Base-by-base conservation (phyloP, 108 stramenopile species). In the Cyclostephanos tholiformis region DNA sequence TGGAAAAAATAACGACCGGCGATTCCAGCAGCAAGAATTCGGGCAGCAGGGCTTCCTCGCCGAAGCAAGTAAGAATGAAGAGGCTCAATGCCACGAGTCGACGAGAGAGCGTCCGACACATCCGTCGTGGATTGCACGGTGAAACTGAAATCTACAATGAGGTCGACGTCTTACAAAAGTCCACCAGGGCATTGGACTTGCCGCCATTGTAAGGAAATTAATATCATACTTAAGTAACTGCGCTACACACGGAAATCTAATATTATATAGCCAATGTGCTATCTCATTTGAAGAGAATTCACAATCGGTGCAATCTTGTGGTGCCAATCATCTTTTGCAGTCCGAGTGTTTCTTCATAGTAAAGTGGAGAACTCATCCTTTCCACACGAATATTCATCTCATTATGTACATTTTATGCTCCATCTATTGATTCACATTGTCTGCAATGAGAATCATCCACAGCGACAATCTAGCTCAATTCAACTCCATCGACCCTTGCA, bases 131-230 rank as follows among this genome's bases (percentile, higher is more conserved):
- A 3, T 58, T 20, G 1, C 36, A 49, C 11, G 79, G 79, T 1
- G 72, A 61, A 35, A 57, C 61, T 13, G 65, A 70, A 49, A 36
- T 74, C 17, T 74, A 70, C 46, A 36, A 43, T 2, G 52, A 38
- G 29, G n/a, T 48, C 19, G 50, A 69, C 36, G 66, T 38, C 2
- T 43, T 11, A 23, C 72, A 60, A n/a, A 61, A 60, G 38, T 80
- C 79, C 11, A 80, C 79, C 25, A 65, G 29, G 35, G 79, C 79
- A 7, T 26, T 80, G 14, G 73, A 80, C 65, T 41, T 80, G 19
- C 49, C 68, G 9, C 79, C 79, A 20, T 51, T 80, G 68, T 38
- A 67, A 55, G n/a, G n/a, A n/a, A n/a, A n/a, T n/a, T n/a, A n/a
- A n/a, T n/a, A n/a, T n/a, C n/a, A n/a, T n/a, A n/a, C n/a, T n/a